phyloP scores from a whole-genome alignment of 202 grass and related monocot genomes.

The Panicum hallii region DNA sequence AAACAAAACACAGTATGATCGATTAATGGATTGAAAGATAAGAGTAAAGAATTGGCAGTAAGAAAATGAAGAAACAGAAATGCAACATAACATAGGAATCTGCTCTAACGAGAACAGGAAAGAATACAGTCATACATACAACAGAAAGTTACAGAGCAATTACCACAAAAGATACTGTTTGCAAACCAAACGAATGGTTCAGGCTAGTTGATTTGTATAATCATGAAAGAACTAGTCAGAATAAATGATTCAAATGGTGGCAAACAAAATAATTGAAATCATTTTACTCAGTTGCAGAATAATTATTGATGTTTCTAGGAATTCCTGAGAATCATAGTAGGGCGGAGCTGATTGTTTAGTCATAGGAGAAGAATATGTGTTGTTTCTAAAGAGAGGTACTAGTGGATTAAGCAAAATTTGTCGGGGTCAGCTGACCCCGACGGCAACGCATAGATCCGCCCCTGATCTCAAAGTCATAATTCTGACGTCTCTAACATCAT shows the following conservation, averaged over 20 bases:
- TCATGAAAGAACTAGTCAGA: not conserved
- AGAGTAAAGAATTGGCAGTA: conserved; percentile 19
- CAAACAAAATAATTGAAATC: not conserved
- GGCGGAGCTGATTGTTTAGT: too few species aligned
- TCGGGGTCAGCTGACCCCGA: too few species aligned
- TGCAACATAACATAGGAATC: conserved; percentile 33
- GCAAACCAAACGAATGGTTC: conserved; percentile 22
- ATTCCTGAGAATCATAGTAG: not conserved
- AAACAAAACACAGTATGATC: conserved; percentile 40
- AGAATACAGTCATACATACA: not conserved
- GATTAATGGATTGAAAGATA: conserved; percentile 18
- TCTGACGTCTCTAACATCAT: conserved; percentile 24
- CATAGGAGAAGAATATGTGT: too few species aligned
- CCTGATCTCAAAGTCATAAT: conserved; percentile 22
- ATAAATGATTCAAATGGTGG: conserved; percentile 1
- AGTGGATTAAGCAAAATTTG: too few species aligned
- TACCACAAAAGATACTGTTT: not conserved
- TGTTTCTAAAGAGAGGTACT: too few species aligned
- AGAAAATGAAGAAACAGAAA: conserved; percentile 33
- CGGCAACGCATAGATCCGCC: too few species aligned
- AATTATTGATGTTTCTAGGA: not conserved
- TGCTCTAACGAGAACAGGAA: not conserved
- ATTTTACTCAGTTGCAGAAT: conserved; percentile 13
- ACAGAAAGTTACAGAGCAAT: conserved; percentile 2
- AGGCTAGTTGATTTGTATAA: not conserved